These are phyloP conservation scores for Penicillium sp. DNA, from an alignment of 2,329 filamentous ascomycete genomes.

Conservation along the genomic window DNA sequence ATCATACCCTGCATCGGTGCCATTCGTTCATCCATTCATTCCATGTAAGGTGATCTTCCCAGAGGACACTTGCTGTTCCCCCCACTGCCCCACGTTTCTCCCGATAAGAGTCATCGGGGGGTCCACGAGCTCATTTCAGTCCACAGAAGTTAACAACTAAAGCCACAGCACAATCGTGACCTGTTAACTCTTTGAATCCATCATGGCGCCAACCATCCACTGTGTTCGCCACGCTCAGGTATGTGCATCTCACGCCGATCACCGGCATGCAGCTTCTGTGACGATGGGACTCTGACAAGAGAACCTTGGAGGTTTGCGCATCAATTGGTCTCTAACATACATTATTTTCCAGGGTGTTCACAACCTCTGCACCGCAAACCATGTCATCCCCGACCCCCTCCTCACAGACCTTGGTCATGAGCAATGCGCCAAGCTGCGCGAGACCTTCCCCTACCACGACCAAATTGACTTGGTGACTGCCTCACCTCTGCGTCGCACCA, in stretches of 20 bases:
- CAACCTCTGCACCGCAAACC: slow-evolving; percentile 71
- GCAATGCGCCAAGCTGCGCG: slow-evolving; percentile 68
- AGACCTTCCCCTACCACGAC: slow-evolving; percentile 64
- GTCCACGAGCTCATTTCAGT: background rate
- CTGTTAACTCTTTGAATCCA: background rate
- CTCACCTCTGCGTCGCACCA: slow-evolving; percentile 76
- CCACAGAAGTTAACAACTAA: background rate
- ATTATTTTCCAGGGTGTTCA: slow-evolving; percentile 65
- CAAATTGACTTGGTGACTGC: slow-evolving; percentile 70
- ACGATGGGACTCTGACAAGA: background rate
- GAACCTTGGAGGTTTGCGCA: background rate
- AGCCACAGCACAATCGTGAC: background rate
- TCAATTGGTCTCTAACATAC: slow-evolving; percentile 9
- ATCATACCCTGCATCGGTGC: background rate
- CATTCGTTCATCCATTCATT: background rate
- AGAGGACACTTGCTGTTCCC: background rate
- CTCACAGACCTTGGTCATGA: slow-evolving; percentile 73
- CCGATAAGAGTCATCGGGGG: slow-evolving; percentile 17
- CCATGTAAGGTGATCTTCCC: background rate
- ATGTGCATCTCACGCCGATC: slow-evolving; percentile 10
- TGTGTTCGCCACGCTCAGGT: slow-evolving; percentile 50
- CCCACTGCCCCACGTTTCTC: slow-evolving; percentile 24
- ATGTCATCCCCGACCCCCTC: slow-evolving; percentile 71
- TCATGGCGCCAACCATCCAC: slow-evolving; percentile 45
- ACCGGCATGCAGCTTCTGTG: background rate